phyloP scores from a whole-genome alignment of 768 basidiomycete species.

The Lentinula raphanica region DNA sequence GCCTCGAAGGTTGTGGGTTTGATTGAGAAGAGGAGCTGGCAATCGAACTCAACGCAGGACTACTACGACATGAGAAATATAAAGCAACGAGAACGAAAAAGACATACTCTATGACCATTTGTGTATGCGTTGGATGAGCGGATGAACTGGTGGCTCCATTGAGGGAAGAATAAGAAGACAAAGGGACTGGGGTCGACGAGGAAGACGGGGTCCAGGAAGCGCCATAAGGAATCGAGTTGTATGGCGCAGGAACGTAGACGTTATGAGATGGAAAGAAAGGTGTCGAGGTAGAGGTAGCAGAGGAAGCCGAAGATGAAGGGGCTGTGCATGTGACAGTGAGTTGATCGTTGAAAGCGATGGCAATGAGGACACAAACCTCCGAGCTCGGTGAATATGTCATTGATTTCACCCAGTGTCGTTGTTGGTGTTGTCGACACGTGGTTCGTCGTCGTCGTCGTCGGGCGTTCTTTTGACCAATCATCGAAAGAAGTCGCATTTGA shows the following conservation, averaged over 20 bases:
- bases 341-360: neutral
- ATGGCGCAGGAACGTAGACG: slow-evolving; percentile 42
- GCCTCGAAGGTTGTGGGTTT: neutral
- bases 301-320: neutral
- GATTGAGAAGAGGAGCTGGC: neutral
- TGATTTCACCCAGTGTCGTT: neutral
- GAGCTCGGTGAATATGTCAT: slow-evolving; percentile 4
- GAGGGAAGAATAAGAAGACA: slow-evolving; percentile 72
- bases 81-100: neutral
- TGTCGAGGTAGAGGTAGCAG: slow-evolving; percentile 14
- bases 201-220: slow-evolving; percentile 40
- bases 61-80: neutral
- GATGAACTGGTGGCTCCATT: slow-evolving; percentile 56
- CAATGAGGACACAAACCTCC: neutral
- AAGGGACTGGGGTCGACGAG: slow-evolving; percentile 35
- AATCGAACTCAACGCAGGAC: neutral
- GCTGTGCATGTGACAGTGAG: neutral
- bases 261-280: slow-evolving; percentile 34
- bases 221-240: slow-evolving; percentile 51
- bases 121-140: slow-evolving; percentile 24
- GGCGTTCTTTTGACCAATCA: slow-evolving; percentile 44
- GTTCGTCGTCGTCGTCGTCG: slow-evolving; percentile 3
- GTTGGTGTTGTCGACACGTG: slow-evolving; percentile 1
- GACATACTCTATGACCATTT: slow-evolving; percentile 70
- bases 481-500: slow-evolving; percentile 22